Conservation (phyloP, 1,284 basidiomycete species). For the Apiotrichum mycotoxinovorans region DNA sequence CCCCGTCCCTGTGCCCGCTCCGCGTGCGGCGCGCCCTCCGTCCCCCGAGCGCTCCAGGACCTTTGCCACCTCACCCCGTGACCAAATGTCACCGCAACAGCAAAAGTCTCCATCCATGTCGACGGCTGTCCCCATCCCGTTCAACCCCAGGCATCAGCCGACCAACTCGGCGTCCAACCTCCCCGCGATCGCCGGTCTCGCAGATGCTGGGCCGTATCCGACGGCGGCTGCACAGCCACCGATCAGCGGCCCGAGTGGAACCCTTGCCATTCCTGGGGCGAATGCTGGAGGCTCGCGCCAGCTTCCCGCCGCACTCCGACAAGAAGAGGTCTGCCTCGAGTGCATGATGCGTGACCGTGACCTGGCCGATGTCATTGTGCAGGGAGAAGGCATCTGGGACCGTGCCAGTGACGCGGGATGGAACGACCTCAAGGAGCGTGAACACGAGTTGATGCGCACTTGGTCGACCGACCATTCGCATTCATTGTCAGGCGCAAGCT, state of each 20-base stretch:
- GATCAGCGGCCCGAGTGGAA: not conserved
- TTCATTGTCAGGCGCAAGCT: conserved; percentile 5
- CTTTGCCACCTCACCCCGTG: not conserved
- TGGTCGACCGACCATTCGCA: conserved; percentile 12
- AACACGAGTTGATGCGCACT: conserved; percentile 51
- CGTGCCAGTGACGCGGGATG: conserved; percentile 79
- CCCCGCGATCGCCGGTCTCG: conserved; percentile 40
- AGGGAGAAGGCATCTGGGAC: conserved; percentile 82
- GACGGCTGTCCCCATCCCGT: not conserved
- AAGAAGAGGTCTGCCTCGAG: conserved; percentile 82
- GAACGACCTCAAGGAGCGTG: conserved; percentile 71
- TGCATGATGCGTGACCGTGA: conserved; percentile 99
- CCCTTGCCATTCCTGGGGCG: conserved; percentile 2
- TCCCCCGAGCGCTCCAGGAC: conserved; percentile 1
- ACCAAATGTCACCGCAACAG: not conserved
- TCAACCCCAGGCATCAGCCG: conserved; percentile 22
- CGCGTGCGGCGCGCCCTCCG: not conserved
- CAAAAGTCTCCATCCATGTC: conserved; percentile 7
- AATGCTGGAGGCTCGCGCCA: not conserved
- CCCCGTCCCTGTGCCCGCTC: not conserved
- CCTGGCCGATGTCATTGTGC: conserved; percentile 91
- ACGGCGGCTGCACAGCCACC: conserved; percentile 8
- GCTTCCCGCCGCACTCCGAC: conserved; percentile 7
- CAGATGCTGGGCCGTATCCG: conserved; percentile 43
- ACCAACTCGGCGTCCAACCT: conserved; percentile 41